Base-by-base conservation (phyloP, 1,139 yeast species). In the Geotrichum reessii region DNA sequence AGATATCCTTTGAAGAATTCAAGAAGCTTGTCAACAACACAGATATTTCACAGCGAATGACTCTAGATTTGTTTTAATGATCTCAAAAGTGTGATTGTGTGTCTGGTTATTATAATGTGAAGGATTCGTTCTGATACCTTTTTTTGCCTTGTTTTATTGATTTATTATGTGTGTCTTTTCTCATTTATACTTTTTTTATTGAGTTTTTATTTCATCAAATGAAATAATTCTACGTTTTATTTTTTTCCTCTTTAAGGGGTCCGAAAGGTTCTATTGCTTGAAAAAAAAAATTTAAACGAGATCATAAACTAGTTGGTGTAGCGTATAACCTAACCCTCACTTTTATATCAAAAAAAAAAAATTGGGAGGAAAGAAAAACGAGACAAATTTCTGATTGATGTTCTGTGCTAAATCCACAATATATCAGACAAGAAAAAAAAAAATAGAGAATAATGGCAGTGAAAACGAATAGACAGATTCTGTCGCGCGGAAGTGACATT, bases 1-100 rank as follows among this genome's bases (percentile, higher is more conserved):
- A 81, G 66, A 76, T 95, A 61, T 85, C 87, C 63, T 93, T 91
- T 70, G 92, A 84, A 49, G 99, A 95, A 76, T 95, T 93, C 72
- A 83, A 81, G 66, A 79, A 78, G 61, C 64, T 72, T 53, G 76
- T 76, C 11, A 72, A 73, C 52, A 71, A 67, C 52, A 71, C 77
- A 7, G 73, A 75, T 55, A 70, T 75, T 50, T 74, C 76, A 22
- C 70, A 71, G 58, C 69, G 74, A 49, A 70, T 75, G 71, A 76
- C 78, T 5, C 63, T 76, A 53, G 76, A 74, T 58, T 58, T 68
- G 28, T 69, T 71, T 59, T 71, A 63, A 49, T 8, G n/a, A 2
- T 37, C 42, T 7, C 42, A n/a, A 37, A 3, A 12, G 42, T n/a
- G 5, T 37, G 42, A 37, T 42, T 19, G 14, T 11, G 44, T 22